phyloP scores from a whole-genome alignment of 1,284 basidiomycete species.

The Sporisorium reilianum region DNA sequence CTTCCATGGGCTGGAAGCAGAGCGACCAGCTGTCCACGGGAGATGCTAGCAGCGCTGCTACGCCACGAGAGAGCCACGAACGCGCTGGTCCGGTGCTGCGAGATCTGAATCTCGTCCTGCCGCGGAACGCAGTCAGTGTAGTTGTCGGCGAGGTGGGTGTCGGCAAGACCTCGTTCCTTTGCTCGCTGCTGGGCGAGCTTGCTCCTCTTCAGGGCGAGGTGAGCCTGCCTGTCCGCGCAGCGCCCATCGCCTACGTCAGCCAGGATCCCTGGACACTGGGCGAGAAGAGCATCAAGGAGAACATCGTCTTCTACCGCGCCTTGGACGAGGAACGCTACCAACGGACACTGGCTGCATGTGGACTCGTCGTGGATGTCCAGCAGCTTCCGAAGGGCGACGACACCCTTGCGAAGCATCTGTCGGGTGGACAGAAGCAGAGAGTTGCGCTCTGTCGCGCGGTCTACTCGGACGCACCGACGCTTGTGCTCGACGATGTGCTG shows the following conservation, averaged over 20 bases:
- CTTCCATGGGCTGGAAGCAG: conserved; percentile 14
- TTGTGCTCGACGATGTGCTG: conserved; percentile 49
- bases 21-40: neutral
- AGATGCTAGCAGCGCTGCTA: neutral
- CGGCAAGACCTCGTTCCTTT: conserved; percentile 49
- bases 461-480: conserved; percentile 31
- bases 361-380: conserved; percentile 30
- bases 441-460: conserved; percentile 51
- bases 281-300: conserved; percentile 39
- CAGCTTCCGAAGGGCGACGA: conserved; percentile 28
- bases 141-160: conserved; percentile 36
- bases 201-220: conserved; percentile 7
- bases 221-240: conserved; percentile 9
- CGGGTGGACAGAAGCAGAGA: conserved; percentile 53
- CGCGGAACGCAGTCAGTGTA: conserved; percentile 4
- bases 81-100: conserved; percentile 4
- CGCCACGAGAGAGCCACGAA: neutral
- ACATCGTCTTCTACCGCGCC: conserved; percentile 38
- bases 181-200: conserved; percentile 47
- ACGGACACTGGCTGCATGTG: conserved; percentile 33
- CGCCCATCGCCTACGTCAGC: conserved; percentile 28
- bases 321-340: conserved; percentile 44
- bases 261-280: conserved; percentile 47
- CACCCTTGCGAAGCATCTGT: conserved; percentile 44
- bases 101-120: conserved; percentile 12